Conservation (phyloP, 257 asterid species). For the Solanum stenotomum region DNA sequence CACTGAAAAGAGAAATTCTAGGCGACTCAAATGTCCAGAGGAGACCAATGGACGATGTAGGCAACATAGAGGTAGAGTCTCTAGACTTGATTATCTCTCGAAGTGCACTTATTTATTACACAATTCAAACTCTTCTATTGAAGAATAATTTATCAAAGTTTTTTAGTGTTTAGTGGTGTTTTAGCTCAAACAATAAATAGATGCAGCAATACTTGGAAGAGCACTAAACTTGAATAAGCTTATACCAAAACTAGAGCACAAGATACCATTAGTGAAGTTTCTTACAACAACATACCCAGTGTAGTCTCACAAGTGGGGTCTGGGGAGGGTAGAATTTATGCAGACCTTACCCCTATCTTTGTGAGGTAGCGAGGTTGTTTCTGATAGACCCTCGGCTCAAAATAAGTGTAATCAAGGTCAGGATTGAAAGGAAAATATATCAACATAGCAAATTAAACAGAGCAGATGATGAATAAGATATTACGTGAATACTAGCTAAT, state of each 20-base stretch:
- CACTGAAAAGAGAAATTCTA: slow-evolving; percentile 33
- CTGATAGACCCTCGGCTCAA: not conserved
- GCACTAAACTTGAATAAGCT: not conserved
- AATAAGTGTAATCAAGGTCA: not conserved
- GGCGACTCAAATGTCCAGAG: slow-evolving; percentile 40
- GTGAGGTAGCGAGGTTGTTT: not conserved
- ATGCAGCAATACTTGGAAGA: not conserved
- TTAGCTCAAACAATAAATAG: not conserved
- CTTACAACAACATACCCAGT: not conserved
- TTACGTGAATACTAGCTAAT: not conserved
- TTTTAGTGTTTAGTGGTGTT: not conserved
- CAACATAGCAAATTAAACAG: not conserved
- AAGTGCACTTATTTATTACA: not conserved
- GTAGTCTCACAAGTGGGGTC: not conserved
- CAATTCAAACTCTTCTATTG: not conserved
- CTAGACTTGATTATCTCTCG: not conserved
- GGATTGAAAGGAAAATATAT: not conserved
- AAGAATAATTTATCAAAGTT: not conserved
- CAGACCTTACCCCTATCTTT: not conserved
- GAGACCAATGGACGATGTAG: slow-evolving; percentile 93
- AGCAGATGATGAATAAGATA: not conserved
- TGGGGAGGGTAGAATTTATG: not conserved
- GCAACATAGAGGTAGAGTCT: slow-evolving; percentile 66
- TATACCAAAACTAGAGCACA: not conserved
- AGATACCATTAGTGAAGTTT: not conserved